phyloP scores from a whole-genome alignment of 192 early-diverging fungal genomes.

The Phycomyces blakesleeanus region DNA sequence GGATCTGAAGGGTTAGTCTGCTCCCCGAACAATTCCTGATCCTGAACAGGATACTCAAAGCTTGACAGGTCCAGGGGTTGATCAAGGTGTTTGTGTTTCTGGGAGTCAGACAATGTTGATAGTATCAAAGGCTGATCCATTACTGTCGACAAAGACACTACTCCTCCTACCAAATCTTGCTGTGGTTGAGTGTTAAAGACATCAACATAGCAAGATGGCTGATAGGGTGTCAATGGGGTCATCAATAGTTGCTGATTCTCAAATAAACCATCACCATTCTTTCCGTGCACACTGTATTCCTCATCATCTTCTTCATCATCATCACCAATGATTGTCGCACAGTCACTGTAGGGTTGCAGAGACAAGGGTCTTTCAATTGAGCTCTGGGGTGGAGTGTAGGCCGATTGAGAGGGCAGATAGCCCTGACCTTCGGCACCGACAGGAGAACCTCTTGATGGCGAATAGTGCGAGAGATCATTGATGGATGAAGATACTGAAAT shows the following conservation, averaged over 20 bases:
- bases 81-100: not conserved
- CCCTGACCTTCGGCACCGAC: not conserved
- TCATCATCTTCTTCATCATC: no score
- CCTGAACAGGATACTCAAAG: not conserved
- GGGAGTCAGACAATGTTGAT: not conserved
- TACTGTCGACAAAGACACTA: not conserved
- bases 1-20: not conserved
- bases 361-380: conserved; percentile 7
- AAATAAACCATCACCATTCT: not conserved
- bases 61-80: conserved; percentile 4
- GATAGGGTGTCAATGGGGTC: conserved; percentile 15
- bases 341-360: not conserved
- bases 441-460: not conserved
- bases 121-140: not conserved
- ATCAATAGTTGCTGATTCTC: conserved; percentile 8
- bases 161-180: not conserved
- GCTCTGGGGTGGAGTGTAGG: not conserved
- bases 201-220: conserved; percentile 4
- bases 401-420: not conserved
- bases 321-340: not conserved
- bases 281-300: not conserved
- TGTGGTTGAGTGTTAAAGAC: not conserved
- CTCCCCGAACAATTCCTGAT: not conserved
- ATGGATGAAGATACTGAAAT: not conserved
- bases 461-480: not conserved